Conservation (phyloP, 2,329 filamentous ascomycete species). For the Fusarium burgessii region DNA sequence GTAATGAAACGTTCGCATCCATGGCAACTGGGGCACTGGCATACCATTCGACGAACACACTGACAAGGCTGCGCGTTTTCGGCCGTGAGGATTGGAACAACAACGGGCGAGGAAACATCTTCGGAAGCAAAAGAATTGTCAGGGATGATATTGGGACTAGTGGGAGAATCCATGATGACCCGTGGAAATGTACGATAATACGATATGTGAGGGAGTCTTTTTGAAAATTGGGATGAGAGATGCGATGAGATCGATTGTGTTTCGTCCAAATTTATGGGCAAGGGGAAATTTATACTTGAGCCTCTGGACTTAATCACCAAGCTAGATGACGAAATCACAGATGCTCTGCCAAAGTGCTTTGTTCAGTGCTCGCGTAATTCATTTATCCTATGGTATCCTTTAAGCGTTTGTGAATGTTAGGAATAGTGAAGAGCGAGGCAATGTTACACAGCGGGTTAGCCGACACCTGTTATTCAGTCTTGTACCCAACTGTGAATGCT, state of each 20-base stretch:
- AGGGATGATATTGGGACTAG: background rate
- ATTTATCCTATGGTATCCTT: no score
- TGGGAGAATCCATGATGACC: background rate
- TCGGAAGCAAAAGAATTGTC: background rate
- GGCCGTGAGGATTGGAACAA: background rate
- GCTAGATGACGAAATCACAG: background rate
- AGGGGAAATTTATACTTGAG: background rate
- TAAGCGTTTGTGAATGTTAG: background rate
- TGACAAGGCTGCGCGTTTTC: background rate
- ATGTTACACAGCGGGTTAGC: background rate
- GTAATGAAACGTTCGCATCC: background rate
- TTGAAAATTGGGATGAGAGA: background rate
- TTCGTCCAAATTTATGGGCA: background rate
- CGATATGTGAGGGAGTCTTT: no score
- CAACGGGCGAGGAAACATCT: background rate
- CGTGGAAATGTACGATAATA: background rate
- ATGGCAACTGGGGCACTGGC: background rate
- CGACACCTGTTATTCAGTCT: background rate
- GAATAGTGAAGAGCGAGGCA: background rate
- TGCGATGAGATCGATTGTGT: background rate
- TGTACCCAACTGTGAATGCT: background rate
- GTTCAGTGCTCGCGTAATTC: background rate
- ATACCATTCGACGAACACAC: background rate
- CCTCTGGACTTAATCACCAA: background rate
- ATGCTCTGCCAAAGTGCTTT: background rate